Percentiles rank a stretch among this genome's conserved stretches.
These are phyloP conservation scores for Phascolomyces articulosus DNA, from an alignment of 371 early-diverging fungal species.

Conservation along the genomic window DNA sequence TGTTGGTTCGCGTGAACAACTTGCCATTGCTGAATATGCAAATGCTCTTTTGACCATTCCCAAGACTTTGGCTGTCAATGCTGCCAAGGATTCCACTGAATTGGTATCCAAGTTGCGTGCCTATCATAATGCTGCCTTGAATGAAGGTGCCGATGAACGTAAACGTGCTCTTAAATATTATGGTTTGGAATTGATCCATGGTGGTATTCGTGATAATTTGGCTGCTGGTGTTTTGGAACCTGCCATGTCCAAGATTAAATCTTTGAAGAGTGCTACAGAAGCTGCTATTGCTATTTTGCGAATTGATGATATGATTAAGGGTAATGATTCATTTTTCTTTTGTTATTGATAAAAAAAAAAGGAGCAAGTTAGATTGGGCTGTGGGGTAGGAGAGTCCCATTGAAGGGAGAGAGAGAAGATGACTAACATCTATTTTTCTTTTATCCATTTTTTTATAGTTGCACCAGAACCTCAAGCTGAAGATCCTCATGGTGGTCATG, in stretches of 20 bases:
- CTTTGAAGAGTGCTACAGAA: slow-evolving; percentile 99
- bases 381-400: too few relatives aligned
- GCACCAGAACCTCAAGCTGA: slow-evolving; percentile 49
- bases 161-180: slow-evolving; percentile 84
- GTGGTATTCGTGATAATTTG: slow-evolving; percentile 95
- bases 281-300: slow-evolving; percentile 99
- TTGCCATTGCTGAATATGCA: slow-evolving; percentile 99
- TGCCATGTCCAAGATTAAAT: slow-evolving; percentile 98
- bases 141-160: slow-evolving; percentile 64
- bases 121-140: slow-evolving; percentile 89
- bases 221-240: slow-evolving; percentile 99
- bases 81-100: slow-evolving; percentile 98
- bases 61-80: slow-evolving; percentile 98
- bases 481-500: slow-evolving; percentile 53
- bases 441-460: slow-evolving; percentile 28
- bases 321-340: slow-evolving; percentile 16
- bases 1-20: slow-evolving; percentile 87
- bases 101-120: slow-evolving; percentile 95
- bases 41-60: slow-evolving; percentile 97
- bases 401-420: too few relatives aligned
- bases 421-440: too few relatives aligned
- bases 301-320: slow-evolving; percentile 99
- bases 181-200: slow-evolving; percentile 97
- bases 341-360: background rate
- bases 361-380: too few relatives aligned